A percentile compares a stretch with the other conserved stretches of the same genome.
phyloP scores from a whole-genome alignment of 495 filamentous ascomycete species.

The Penicillium roqueforti region DNA sequence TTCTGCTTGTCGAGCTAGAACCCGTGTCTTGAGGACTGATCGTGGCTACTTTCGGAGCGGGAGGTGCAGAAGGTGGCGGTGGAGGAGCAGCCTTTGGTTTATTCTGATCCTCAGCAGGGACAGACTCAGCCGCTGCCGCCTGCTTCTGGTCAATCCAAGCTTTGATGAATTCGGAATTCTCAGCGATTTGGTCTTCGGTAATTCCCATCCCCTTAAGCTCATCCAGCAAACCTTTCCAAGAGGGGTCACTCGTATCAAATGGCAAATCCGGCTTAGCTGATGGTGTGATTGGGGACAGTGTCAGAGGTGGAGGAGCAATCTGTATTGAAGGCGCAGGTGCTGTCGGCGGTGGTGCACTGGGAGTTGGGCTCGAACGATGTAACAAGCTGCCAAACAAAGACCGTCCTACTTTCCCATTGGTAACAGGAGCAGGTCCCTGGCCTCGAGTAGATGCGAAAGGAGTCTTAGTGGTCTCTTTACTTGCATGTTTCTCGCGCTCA shows the following conservation, averaged over 20 bases:
- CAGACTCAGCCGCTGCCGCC: conserved; percentile 38
- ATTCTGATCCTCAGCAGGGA: conserved; percentile 36
- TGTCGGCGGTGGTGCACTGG: conserved; percentile 40
- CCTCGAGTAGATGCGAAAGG: conserved; percentile 63
- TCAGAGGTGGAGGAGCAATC: conserved; percentile 42
- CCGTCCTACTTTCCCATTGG: conserved; percentile 48
- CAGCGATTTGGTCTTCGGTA: conserved; percentile 84
- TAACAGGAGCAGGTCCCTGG: conserved; percentile 42
- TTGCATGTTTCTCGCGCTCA: conserved; percentile 88
- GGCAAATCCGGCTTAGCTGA: conserved; percentile 51
- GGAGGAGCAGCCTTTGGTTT: conserved; percentile 54
- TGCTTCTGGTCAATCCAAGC: conserved; percentile 82
- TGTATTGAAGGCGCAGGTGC: conserved; percentile 49
- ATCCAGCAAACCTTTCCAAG: conserved; percentile 77
- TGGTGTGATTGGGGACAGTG: conserved; percentile 26
- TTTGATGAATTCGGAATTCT: conserved; percentile 94
- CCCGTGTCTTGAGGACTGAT: conserved; percentile 68
- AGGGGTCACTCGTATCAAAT: conserved; percentile 77
- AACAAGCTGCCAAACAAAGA: conserved; percentile 66
- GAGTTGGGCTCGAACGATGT: conserved; percentile 62
- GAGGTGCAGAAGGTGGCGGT: conserved; percentile 47
- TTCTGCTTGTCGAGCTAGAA: conserved; percentile 54
- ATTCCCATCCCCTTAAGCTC: conserved; percentile 84
- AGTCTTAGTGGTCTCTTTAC: conserved; percentile 73
- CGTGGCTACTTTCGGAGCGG: conserved; percentile 43